These are phyloP conservation scores for Cryptococcus floricola DNA, from an alignment of 1,284 basidiomycete genomes.

Conservation along the genomic window DNA sequence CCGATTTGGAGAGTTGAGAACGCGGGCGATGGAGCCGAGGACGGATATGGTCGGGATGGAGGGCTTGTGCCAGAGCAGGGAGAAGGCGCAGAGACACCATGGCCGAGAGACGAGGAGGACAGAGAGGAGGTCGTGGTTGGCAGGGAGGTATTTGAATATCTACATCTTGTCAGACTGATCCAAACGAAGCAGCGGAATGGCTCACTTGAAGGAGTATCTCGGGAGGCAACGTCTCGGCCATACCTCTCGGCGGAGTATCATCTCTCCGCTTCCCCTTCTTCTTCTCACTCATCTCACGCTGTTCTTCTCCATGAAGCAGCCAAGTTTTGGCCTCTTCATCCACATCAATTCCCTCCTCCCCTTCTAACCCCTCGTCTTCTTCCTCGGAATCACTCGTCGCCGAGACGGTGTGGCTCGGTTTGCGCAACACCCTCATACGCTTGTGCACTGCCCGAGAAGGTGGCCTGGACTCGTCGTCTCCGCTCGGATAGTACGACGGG, in stretches of 20 bases:
- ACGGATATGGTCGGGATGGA: constrained; percentile 61
- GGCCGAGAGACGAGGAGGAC: constrained; percentile 78
- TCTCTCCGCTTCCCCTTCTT: constrained; percentile 1
- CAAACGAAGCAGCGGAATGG: not conserved
- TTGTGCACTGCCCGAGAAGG: not conserved
- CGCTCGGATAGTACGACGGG: too few species aligned
- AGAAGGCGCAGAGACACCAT: constrained; percentile 95
- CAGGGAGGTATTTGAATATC: constrained; percentile 78
- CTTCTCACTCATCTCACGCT: constrained; percentile 12
- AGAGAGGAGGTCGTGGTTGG: constrained; percentile 67
- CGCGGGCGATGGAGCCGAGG: constrained; percentile 28
- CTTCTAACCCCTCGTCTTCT: constrained; percentile 18
- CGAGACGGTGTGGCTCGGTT: constrained; percentile 16
- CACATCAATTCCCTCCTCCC: not conserved
- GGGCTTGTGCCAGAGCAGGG: constrained; percentile 93
- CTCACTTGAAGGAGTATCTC: constrained; percentile 65
- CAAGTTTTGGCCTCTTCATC: constrained; percentile 14
- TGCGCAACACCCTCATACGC: not conserved
- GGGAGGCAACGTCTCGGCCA: constrained; percentile 62
- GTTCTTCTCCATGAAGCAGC: constrained; percentile 12
- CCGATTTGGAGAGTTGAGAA: constrained; percentile 47
- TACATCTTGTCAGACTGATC: constrained; percentile 47
- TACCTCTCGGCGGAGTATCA: constrained; percentile 6
- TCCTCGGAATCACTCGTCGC: constrained; percentile 23
- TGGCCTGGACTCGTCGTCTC: too few species aligned